Evolutionary conservation across 2,329 filamentous ascomycete species (phyloP).

Genomic region (Escovopsis sp.): DNA sequence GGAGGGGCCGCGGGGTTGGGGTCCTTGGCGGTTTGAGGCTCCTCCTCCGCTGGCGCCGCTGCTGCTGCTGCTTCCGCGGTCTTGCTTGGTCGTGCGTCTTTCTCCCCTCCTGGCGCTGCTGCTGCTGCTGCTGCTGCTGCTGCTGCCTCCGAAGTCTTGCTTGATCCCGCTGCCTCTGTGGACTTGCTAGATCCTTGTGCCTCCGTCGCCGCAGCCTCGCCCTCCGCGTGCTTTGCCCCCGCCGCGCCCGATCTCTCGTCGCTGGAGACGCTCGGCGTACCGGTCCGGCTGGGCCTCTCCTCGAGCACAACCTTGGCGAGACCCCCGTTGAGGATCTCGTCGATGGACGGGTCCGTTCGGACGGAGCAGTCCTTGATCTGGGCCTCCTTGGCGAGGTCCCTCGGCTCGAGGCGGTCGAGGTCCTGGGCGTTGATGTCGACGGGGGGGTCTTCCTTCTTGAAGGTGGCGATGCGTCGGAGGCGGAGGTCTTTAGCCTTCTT

Average conservation of each 20-base stretch:
- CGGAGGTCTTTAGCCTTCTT: constrained; percentile 46
- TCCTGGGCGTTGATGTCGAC: constrained; percentile 4
- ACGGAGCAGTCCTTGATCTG: constrained; percentile 14
- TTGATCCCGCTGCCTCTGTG: too few relatives aligned
- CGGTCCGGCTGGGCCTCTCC: constrained; percentile 18
- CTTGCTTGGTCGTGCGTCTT: too few relatives aligned
- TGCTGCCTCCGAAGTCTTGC: too few relatives aligned
- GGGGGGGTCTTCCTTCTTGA: constrained; percentile 15
- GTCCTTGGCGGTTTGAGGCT: too few relatives aligned
- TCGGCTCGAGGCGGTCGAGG: constrained; percentile 2
- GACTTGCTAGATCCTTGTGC: neutral
- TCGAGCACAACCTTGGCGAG: constrained; percentile 23
- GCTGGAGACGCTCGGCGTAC: too few relatives aligned
- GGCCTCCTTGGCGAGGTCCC: constrained; percentile 1
- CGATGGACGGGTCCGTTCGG: constrained; percentile 16
- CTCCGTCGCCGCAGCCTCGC: neutral
- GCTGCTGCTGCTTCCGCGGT: too few relatives aligned
- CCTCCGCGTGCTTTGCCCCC: too few relatives aligned
- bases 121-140: too few relatives aligned
- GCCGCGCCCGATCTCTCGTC: too few relatives aligned
- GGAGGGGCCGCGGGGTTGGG: too few relatives aligned
- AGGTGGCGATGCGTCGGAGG: constrained; percentile 40
- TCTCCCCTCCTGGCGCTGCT: too few relatives aligned
- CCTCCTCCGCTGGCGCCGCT: too few relatives aligned
- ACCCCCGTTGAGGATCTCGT: constrained; percentile 24